Evolutionary conservation across 169 alveolate genomes (phyloP), one percentile per base, ranked within the genome.

Genomic region (Theileria parva): DNA sequence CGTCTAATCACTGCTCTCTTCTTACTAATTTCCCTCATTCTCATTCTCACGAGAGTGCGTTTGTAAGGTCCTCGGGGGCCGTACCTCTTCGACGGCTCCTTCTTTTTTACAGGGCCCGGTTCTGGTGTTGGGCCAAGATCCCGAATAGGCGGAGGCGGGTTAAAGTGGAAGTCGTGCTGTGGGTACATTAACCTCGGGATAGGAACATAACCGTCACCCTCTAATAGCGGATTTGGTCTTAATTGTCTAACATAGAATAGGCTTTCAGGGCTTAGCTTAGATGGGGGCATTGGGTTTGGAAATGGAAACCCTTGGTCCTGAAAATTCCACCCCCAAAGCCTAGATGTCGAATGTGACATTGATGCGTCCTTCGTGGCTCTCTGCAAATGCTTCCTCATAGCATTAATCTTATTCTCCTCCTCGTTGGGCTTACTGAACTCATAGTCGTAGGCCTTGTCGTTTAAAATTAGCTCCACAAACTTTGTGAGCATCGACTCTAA

Each of bases 261-360:
- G 53, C 17, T 70, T 2, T 70, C 78, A 32, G 78, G 21, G 28
- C 12, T 32, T 6, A 61, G 25, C 37, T 70, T n/a, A 19, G 78
- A 70, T 8, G 78, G 79, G 19, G 78, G 74, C 3, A 70, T 53
- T 57, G 78, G 78, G 44, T 21, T 21, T 17, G 78, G 78, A 28
- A 67, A 37, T 67, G 75, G 8, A 28, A 67, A 25, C 48, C 21
- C 19, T 0, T 70, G 61, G 13, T 70, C 55, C 48, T n/a, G 13
- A n/a, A 12, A 19, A 23, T 39, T 70, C 78, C 79, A 70, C 0
- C 78, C 78, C 64, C 78, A 70, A 27, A 8, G 32, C 7, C 1
- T 70, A 7, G 78, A 13, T 32, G 51, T 60, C 11, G 78, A 37
- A 21, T 70, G 27, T 6, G 78, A 70, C 55, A 70, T 51, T 50